Percentiles rank a stretch among this genome's conserved stretches.
Evolutionary conservation across 2,329 filamentous ascomycete species (phyloP).

Genomic region (Conoideocrella luteorostrata): DNA sequence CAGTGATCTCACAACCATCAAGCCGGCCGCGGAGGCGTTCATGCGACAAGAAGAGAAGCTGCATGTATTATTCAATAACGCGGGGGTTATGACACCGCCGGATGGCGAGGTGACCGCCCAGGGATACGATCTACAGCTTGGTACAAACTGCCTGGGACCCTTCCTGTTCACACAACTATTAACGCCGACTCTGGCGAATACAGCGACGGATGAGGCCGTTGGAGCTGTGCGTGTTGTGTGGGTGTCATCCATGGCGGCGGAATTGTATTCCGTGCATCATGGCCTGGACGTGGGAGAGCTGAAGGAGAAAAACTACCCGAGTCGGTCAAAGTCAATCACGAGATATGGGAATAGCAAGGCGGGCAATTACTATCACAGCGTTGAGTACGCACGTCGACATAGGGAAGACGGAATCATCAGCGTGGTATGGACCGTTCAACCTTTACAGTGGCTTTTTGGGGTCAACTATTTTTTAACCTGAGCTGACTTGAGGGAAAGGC

Average conservation of each 20-base stretch:
- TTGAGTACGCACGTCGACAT: constrained; percentile 23
- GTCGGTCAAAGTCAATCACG: neutral
- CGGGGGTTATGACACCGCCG: constrained; percentile 35
- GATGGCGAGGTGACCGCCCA: constrained; percentile 32
- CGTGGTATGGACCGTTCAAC: too few relatives aligned
- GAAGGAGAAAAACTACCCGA: neutral
- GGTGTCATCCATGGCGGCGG: neutral
- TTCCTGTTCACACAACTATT: constrained; percentile 2
- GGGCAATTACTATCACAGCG: constrained; percentile 24
- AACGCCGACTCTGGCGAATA: neutral
- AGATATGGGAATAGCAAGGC: constrained; percentile 21
- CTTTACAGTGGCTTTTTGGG: too few relatives aligned
- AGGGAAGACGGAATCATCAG: constrained; percentile 21
- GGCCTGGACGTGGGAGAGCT: neutral
- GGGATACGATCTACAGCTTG: constrained; percentile 31
- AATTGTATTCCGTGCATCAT: neutral
- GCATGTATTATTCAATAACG: constrained; percentile 38
- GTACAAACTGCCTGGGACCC: neutral
- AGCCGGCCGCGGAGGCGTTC: constrained; percentile 18
- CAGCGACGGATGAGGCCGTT: constrained; percentile 1
- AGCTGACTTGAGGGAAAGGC: too few relatives aligned
- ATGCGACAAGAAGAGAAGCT: constrained; percentile 19
- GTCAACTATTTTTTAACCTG: too few relatives aligned
- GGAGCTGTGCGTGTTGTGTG: constrained; percentile 6
- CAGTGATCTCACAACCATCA: constrained; percentile 24